Evolutionary conservation across 73 alveolate genomes (phyloP), one percentile per base, ranked within the genome.

Genomic region (Diophrys appendiculata): DNA sequence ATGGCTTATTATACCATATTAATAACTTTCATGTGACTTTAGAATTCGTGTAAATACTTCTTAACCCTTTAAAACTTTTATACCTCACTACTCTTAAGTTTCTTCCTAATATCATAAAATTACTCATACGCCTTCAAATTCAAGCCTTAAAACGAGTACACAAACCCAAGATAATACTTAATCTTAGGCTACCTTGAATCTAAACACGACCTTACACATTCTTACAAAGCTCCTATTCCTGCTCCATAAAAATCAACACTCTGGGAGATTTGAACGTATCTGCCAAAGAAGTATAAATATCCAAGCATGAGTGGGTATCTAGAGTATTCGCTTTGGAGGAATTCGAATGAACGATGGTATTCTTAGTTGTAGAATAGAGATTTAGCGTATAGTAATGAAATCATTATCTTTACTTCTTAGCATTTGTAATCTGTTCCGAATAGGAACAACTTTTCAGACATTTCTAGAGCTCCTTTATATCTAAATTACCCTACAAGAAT

Each of bases 141-240:
- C 65, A 55, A 68, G 25, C 65, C 68, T 13, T 26, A 26, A 0
- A 23, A 32, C 13, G 29, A 26, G 65, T 75, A 55, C 18, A 84
- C 92, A 14, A 26, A 53, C 26, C 92, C 92, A 14, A 84, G 27
- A 71, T 76, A 77, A 65, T 67, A 67, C 75, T 67, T 67, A 3
- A 72, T 72, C 25, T 72, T 43, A 0, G 69, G 71, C 1, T 14
- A 25, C 52, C 29, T 72, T 33, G 18, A 28, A 35, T 65, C 69
- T 18, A 35, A 24, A 28, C 88, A 68, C 22, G 31, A 3, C 52
- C 92, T 84, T 18, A 76, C 28, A 69, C 92, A 84, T 68, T 84
- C 92, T 30, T 84, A 83, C 60, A 84, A 33, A 13, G 92, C 92
- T 18, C 92, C 92, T 18, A 84, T 29, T 26, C 92, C 92, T 1